phyloP scores from a whole-genome alignment of 257 asterid genomes.

The Nyctanthes arbortristis region DNA sequence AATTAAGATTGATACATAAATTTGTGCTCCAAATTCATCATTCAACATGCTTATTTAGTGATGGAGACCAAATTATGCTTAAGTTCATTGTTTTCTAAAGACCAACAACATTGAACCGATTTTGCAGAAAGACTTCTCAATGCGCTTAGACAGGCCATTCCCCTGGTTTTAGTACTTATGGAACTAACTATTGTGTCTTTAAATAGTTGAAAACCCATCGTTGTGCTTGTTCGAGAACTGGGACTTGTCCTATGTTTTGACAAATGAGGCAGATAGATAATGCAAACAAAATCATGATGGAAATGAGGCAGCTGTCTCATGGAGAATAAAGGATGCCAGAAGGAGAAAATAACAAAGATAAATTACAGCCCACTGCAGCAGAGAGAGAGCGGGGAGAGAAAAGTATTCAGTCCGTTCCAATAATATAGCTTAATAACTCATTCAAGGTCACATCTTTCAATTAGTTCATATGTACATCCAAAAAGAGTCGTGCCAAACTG shows the following conservation, averaged over 20 bases:
- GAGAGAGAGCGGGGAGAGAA: background rate
- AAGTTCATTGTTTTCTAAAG: background rate
- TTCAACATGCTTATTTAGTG: background rate
- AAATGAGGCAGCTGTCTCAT: background rate
- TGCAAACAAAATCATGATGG: background rate
- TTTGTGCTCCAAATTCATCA: background rate
- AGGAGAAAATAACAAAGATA: background rate
- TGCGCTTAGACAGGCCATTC: background rate
- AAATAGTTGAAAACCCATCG: background rate
- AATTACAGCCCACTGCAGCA: background rate
- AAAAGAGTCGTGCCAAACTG: background rate
- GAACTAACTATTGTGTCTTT: background rate
- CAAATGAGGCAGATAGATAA: background rate
- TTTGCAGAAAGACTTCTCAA: background rate
- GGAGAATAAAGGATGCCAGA: background rate
- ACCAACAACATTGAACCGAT: background rate
- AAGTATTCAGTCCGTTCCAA: background rate
- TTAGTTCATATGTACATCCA: background rate
- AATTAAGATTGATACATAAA: background rate
- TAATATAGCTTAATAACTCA: background rate
- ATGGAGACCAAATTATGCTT: background rate
- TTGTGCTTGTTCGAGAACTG: too few species aligned
- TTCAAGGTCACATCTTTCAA: background rate
- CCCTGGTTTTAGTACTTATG: background rate
- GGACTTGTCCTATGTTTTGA: background rate